These are phyloP conservation scores for Plasmodium gonderi DNA, from an alignment of 169 alveolate genomes.

Conservation along the genomic window DNA sequence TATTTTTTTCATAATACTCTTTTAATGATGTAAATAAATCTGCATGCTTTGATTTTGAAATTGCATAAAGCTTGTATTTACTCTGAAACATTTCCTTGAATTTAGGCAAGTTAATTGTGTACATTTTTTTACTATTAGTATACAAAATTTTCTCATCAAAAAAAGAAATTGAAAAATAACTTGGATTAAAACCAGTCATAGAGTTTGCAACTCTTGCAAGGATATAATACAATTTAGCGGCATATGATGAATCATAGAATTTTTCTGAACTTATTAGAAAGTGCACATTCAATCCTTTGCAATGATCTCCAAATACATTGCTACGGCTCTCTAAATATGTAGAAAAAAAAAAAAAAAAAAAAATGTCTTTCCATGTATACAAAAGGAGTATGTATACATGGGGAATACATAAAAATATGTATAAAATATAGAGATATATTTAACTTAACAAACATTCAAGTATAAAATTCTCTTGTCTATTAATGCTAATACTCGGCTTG, in stretches of 20 bases:
- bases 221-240: neutral
- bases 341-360: neutral
- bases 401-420: no score
- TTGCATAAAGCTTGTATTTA: neutral
- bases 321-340: neutral
- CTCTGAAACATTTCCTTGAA: neutral
- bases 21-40: slow-evolving; percentile 9
- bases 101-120: neutral
- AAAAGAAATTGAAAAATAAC: slow-evolving; percentile 3
- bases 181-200: neutral
- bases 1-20: slow-evolving; percentile 38
- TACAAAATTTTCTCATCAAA: slow-evolving; percentile 35
- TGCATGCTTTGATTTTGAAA: neutral
- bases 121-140: neutral
- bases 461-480: neutral
- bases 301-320: neutral
- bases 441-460: no score
- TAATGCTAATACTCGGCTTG: no score
- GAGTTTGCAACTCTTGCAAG: neutral
- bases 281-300: slow-evolving; percentile 32
- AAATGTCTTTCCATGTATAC: neutral
- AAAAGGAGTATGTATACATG: no score
- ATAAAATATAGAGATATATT: neutral
- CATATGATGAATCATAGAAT: neutral
- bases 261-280: slow-evolving; percentile 51